A percentile compares a stretch with the other conserved stretches of the same genome.
Evolutionary conservation across 2,329 filamentous ascomycete genomes (phyloP).

Genomic region (Fusarium sambucinum): DNA sequence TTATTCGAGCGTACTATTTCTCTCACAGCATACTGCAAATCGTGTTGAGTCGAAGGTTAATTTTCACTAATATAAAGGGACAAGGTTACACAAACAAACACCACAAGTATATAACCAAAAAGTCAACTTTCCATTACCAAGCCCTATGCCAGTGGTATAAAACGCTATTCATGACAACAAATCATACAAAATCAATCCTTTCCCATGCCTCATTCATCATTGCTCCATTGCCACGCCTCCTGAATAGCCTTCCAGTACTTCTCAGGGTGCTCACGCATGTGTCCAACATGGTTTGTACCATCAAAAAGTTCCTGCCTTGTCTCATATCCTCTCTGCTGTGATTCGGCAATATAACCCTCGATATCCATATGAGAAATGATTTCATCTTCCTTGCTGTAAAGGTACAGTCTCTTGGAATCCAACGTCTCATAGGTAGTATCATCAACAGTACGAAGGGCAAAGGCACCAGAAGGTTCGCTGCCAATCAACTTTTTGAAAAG

Average conservation of each 20-base stretch:
- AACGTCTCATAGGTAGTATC: slow-evolving; percentile 53
- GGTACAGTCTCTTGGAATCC: slow-evolving; percentile 62
- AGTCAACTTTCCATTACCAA: background rate
- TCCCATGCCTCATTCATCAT: slow-evolving; percentile 9
- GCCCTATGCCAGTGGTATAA: slow-evolving; percentile 23
- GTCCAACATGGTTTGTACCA: slow-evolving; percentile 70
- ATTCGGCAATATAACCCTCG: slow-evolving; percentile 64
- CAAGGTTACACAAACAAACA: too few species aligned
- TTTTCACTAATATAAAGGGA: too few species aligned
- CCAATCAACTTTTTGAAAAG: slow-evolving; percentile 54
- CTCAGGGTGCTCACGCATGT: slow-evolving; percentile 67
- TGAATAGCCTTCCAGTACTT: slow-evolving; percentile 68
- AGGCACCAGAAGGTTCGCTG: slow-evolving; percentile 56
- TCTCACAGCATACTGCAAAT: too few species aligned
- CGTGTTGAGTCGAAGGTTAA: too few species aligned
- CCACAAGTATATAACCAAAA: background rate
- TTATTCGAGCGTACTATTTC: too few species aligned
- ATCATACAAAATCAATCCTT: slow-evolving; percentile 5
- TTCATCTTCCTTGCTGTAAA: slow-evolving; percentile 70
- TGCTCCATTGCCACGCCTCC: slow-evolving; percentile 45
- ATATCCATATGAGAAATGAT: slow-evolving; percentile 69
- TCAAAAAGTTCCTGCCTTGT: slow-evolving; percentile 66
- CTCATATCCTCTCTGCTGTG: slow-evolving; percentile 61
- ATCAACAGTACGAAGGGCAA: slow-evolving; percentile 54
- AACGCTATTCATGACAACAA: slow-evolving; percentile 20